Base-by-base conservation (phyloP, 176 grass and related monocot genomes). In the Oryza officinalis region DNA sequence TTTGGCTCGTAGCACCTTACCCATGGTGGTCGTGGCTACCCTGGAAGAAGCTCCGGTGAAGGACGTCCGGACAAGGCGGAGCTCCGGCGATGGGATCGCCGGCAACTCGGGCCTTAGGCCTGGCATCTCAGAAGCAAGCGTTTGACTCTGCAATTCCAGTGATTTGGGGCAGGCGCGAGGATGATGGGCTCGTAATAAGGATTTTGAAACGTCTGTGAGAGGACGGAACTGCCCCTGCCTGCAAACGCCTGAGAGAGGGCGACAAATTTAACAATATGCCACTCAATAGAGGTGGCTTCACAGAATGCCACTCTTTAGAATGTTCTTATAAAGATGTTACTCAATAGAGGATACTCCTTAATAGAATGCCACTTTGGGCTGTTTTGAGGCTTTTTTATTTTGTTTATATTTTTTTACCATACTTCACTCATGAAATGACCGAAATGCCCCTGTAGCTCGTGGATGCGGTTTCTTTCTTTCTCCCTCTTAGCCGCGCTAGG, bases 31-130 rank as follows among this genome's bases (percentile, higher is more conserved):
- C 47, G 64, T 47, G 13, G 69, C 71, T 25, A 46, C 15, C 13
- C 25, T 79, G 11, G 79, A 74, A 4, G 47, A 79, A 76, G 67
- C 11, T 0, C 44, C 18, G 0, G 59, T 11, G 11, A 45, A 6
- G 35, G 14, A 10, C 52, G 31, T 77, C 52, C 72, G 65, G 13
- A 81, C 10, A 78, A 44, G 61, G 18, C 67, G 74, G 2, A 79
- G 61, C 74, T 83, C 88, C 46, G 79, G 79, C 74, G 63, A 35
- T 46, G 59, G 20, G 88, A 5, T 84, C 31, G 73, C 14, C 23
- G 26, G 35, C 9, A 73, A 43, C 8, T 57, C 38, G 3, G 67
- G 72, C 27, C 28, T 69, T 74, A 86, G 44, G 47, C 79, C 84
- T 38, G 88, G 84, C 88, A 86, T 90, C 6, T 41, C 37, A 6